Evolutionary conservation across 2,329 filamentous ascomycete species (phyloP).

Genomic region (Cladosporium sp.): DNA sequence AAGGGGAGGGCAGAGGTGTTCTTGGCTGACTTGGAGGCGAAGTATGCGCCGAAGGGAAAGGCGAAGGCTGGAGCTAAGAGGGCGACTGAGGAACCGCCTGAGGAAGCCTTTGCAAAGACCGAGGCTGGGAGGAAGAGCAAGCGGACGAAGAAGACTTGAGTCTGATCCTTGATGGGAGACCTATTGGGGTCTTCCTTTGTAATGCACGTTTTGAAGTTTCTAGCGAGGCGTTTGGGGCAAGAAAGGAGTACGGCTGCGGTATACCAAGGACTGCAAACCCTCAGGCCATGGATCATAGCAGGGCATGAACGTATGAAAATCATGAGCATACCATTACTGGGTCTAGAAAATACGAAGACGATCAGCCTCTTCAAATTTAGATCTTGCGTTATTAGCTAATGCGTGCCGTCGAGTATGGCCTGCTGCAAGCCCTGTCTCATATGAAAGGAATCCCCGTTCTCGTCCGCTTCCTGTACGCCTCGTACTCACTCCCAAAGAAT

Average conservation of each 20-base stretch:
- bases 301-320: no score
- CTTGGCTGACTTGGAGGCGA: constrained; percentile 68
- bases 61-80: constrained; percentile 48
- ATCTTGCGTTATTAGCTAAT: no score
- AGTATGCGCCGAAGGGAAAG: constrained; percentile 53
- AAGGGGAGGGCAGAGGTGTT: constrained; percentile 56
- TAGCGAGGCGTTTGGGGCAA: neutral
- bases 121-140: constrained; percentile 18
- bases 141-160: constrained; percentile 15
- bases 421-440: neutral
- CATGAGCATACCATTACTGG: no score
- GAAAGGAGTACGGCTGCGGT: no score
- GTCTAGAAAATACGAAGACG: no score
- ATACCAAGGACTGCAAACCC: no score
- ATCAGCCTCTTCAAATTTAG: no score
- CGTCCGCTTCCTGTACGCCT: constrained; percentile 63
- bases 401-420: no score
- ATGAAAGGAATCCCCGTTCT: constrained; percentile 78
- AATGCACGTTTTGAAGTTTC: neutral
- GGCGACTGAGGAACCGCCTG: constrained; percentile 52
- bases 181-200: neutral
- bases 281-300: no score
- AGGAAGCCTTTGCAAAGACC: constrained; percentile 53
- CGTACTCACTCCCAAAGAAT: constrained; percentile 83
- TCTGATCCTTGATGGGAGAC: no score